These are phyloP conservation scores for Styphnolobium japonicum DNA, from an alignment of 306 rosid species.

Conservation along the genomic window DNA sequence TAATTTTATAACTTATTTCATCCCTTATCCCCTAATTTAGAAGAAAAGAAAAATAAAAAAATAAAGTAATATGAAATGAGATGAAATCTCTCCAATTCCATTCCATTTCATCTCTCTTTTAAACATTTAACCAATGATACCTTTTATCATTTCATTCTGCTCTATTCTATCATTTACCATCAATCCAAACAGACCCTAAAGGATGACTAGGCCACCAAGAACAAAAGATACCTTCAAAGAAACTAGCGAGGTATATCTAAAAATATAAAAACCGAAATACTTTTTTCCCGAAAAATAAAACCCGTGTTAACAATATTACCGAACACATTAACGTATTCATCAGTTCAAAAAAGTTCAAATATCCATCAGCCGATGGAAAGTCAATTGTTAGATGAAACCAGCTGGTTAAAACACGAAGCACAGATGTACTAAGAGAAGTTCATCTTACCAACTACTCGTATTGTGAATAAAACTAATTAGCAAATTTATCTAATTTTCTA, in stretches of 20 bases:
- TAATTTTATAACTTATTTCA: too few relatives aligned
- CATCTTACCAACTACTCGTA: not conserved
- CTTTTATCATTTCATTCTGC: too few relatives aligned
- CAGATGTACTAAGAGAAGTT: not conserved
- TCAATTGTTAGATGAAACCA: not conserved
- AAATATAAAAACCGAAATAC: not conserved
- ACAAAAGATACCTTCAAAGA: not conserved
- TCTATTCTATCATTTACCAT: too few relatives aligned
- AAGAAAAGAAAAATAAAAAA: too few relatives aligned
- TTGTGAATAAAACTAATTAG: not conserved
- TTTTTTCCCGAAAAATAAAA: not conserved
- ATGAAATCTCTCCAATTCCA: too few relatives aligned
- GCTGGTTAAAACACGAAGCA: not conserved
- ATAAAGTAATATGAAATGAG: too few relatives aligned
- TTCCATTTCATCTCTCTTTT: too few relatives aligned
- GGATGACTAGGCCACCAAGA: not conserved
- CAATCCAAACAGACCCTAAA: too few relatives aligned
- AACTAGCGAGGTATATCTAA: not conserved
- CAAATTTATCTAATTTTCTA: conserved; percentile 2
- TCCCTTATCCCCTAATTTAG: too few relatives aligned
- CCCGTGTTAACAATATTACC: not conserved
- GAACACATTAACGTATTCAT: not conserved
- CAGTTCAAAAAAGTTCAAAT: not conserved
- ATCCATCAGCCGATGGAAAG: not conserved
- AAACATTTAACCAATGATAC: too few relatives aligned